Conservation (phyloP, 1,284 basidiomycete genomes). For the Microbotryum lychnidis-dioicae region DNA sequence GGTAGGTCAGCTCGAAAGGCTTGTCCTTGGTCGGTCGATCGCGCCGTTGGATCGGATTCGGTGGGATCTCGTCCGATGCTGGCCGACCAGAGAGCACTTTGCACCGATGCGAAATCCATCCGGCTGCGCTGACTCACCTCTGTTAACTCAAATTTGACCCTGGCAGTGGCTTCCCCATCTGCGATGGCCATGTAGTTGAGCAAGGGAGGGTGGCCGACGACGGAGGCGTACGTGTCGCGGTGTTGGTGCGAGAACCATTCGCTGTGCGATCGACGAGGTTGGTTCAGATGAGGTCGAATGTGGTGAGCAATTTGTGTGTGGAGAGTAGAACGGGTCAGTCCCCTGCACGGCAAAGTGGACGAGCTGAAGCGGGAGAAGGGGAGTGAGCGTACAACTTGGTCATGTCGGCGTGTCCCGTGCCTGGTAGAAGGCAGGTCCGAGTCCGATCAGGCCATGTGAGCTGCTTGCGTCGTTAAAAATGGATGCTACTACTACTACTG, state of each 20-base stretch:
- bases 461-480: constrained; percentile 1
- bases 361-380: background rate
- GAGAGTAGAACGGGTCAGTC: background rate
- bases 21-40: constrained; percentile 9
- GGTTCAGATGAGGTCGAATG: background rate
- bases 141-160: constrained; percentile 88
- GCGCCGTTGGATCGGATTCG: background rate
- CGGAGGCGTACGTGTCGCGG: constrained; percentile 83
- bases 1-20: background rate
- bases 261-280: constrained; percentile 44
- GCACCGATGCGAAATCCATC: background rate
- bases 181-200: constrained; percentile 82
- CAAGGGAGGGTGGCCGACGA: constrained; percentile 81
- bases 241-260: constrained; percentile 98
- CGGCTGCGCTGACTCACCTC: constrained; percentile 56
- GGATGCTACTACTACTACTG: background rate
- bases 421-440: constrained; percentile 9
- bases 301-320: background rate
- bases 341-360: background rate
- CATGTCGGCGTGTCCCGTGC: constrained; percentile 77
- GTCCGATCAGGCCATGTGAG: background rate
- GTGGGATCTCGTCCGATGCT: background rate
- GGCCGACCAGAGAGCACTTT: background rate
- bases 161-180: constrained; percentile 80
- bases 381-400: constrained; percentile 70